Base-by-base conservation (phyloP, 75 land plant species). In the Larix kaempferi region DNA sequence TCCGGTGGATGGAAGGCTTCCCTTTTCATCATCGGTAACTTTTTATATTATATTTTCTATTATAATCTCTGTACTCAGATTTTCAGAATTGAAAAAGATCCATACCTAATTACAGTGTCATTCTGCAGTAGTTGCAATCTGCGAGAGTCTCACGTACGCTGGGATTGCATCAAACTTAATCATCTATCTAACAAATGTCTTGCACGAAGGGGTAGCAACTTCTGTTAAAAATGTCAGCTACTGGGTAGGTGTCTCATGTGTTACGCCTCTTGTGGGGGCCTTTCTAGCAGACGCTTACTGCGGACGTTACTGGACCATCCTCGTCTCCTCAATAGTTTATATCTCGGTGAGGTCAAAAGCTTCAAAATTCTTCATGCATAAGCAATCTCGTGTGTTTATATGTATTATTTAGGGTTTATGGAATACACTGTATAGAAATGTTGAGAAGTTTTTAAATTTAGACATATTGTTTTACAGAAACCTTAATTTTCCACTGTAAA, bases 231-330 rank as follows among this genome's bases (percentile, higher is more conserved):
- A 83, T 33, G 96, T 93, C 21, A 91, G 91, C 59, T 82, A 88
- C 60, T 90, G 93, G 89, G 23, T 84, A 17, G 99, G 94, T 1
- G 88, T 94, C 13, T 79, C 89, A 12, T 82, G 83, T 4, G 71
- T 90, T 72, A 86, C 91, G 83, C 90, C 96, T 2, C 80, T 95
- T 21, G 25, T 93, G 52, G 98, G 98, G 17, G 98, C 92, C 6
- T 95, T 91, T 78, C 2, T 95, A 11, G 93, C 98, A 7, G 98
- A 95, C 80, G n/a, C n/a, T n/a, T n/a, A n/a, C n/a, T n/a, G n/a
- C n/a, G n/a, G 86, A 92, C 29, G 94, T 37, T 95, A 85, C 91
- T 77, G 64, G 69, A 86, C 96, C 4, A 86, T 95, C 56, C 54
- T 88, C 17, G 12, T 84, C 4, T 87, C 95, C 69, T 82, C 94